Evolutionary conservation across 768 basidiomycete genomes (phyloP).

Genomic region (Antrodiella citrinella): DNA sequence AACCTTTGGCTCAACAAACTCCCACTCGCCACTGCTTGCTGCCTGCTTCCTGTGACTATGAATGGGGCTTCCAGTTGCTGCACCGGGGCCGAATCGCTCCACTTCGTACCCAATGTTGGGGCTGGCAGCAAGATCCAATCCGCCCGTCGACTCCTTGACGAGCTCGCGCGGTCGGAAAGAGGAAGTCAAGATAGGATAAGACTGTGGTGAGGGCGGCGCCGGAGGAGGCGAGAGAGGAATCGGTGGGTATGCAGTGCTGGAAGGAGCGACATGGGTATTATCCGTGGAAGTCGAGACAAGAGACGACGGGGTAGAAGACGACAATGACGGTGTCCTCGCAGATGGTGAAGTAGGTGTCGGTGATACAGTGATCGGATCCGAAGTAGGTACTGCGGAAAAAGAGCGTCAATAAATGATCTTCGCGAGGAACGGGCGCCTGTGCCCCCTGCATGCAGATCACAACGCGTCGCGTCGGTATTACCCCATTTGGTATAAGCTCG

Average conservation of each 20-base stretch:
- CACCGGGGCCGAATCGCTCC: not conserved
- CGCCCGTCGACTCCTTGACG: not conserved
- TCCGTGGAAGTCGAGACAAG: slow-evolving; percentile 3
- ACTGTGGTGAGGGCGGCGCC: slow-evolving; percentile 15
- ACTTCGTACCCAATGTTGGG: not conserved
- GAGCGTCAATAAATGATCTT: too few relatives aligned
- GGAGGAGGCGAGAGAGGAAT: slow-evolving; percentile 8
- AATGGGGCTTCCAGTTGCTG: not conserved
- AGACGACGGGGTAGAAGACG: slow-evolving; percentile 23
- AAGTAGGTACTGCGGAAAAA: not conserved
- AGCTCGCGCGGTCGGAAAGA: slow-evolving; percentile 29
- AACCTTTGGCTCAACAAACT: slow-evolving; percentile 63
- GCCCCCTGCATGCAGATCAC: not conserved
- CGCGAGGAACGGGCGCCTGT: not conserved
- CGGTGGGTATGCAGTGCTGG: slow-evolving; percentile 6
- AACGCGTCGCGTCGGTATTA: not conserved
- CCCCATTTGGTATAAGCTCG: not conserved
- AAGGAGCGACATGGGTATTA: slow-evolving; percentile 2
- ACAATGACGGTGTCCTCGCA: slow-evolving; percentile 13
- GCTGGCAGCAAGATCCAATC: not conserved
- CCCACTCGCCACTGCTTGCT: slow-evolving; percentile 31
- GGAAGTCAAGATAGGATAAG: slow-evolving; percentile 36
- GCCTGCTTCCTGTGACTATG: not conserved
- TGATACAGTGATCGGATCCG: slow-evolving; percentile 9
- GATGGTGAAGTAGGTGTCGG: slow-evolving; percentile 12